Base-by-base conservation (phyloP, 768 basidiomycete genomes). In the Boletus reticuloceps region DNA sequence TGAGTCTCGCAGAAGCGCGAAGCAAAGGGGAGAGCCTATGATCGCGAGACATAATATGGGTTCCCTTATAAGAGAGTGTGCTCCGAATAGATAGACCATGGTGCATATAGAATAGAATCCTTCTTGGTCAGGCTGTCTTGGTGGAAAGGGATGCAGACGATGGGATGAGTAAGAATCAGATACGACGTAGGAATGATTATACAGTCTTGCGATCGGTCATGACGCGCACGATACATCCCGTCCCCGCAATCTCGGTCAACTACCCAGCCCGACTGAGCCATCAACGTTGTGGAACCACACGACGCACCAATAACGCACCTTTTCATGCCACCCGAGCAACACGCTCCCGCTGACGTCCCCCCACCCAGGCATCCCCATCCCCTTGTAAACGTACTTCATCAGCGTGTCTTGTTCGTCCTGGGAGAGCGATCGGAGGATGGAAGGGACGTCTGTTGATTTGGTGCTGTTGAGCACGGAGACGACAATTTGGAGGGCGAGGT, bases 381-480 rank as follows among this genome's bases (percentile, higher is more conserved):
- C 95, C 75, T 98, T 98, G 82, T 98, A 98, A 16, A 98, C 77
- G 67, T 96, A 98, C 69, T 95, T 96, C 96, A 97, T 98, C 51
- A 98, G 79, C 32, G 87, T 90, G 66, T 97, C 96, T 65, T 94
- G 91, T 42, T 81, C 75, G 48, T 91, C 88, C 61, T 80, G 80
- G 4, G 86, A 80, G 31, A 98, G 79, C 0, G 79, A 70, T 64
- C 86, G 89, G 69, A 97, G 79, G 47, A 89, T 83, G 25, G 74
- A 74, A 4, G 88, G 79, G 58, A 98, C 92, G 58, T 98, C 95
- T 3, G 91, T 81, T 6, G 93, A 77, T 69, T 96, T 93, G 13
- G 94, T 97, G 54, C 91, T 94, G 78, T 97, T 98, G 58, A 98
- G 82, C 59, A 98, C 91, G 1, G 90, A 86, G 36, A 95, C 80